Evolutionary conservation across 371 early-diverging fungal species (phyloP).

Genomic region (Entomophthora muscae): DNA sequence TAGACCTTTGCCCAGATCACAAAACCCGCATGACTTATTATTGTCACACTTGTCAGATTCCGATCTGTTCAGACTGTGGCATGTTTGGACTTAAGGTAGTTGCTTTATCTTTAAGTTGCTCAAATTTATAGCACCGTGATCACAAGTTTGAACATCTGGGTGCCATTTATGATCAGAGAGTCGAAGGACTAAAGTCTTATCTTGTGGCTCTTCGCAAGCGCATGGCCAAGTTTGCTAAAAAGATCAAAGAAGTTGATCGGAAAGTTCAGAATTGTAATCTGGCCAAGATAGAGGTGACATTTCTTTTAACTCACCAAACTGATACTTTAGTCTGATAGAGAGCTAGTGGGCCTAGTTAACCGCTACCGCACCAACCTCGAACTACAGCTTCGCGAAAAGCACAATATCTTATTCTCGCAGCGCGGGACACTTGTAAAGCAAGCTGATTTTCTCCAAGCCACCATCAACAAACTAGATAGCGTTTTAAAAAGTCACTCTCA

Average conservation of each 20-base stretch:
- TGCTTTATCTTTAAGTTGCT: no score
- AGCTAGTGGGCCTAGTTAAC: not conserved
- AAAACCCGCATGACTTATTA: conserved; percentile 7
- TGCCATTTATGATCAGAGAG: conserved; percentile 7
- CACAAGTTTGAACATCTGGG: conserved; percentile 8
- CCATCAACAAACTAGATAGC: not conserved
- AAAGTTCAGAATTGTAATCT: conserved; percentile 6
- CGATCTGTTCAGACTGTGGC: conserved; percentile 9
- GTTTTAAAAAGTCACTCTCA: not conserved
- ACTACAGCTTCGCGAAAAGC: conserved; percentile 7
- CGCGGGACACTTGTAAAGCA: conserved; percentile 1
- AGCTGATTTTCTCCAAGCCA: not conserved
- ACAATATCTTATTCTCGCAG: not conserved
- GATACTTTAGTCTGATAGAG: conserved; percentile 5
- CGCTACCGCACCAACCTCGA: conserved; percentile 4
- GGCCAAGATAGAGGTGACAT: not conserved
- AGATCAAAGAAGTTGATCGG: conserved; percentile 5
- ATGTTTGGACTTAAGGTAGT: conserved; percentile 8
- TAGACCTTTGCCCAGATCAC: conserved; percentile 5
- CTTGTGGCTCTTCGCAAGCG: not conserved
- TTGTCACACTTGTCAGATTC: conserved; percentile 7
- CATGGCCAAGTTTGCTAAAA: conserved; percentile 3
- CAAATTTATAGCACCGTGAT: conserved; percentile 6
- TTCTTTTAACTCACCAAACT: not conserved
- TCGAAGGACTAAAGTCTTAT: conserved; percentile 5